phyloP scores from a whole-genome alignment of 2,329 filamentous ascomycete genomes.

The Neopestalotiopsis rosae region DNA sequence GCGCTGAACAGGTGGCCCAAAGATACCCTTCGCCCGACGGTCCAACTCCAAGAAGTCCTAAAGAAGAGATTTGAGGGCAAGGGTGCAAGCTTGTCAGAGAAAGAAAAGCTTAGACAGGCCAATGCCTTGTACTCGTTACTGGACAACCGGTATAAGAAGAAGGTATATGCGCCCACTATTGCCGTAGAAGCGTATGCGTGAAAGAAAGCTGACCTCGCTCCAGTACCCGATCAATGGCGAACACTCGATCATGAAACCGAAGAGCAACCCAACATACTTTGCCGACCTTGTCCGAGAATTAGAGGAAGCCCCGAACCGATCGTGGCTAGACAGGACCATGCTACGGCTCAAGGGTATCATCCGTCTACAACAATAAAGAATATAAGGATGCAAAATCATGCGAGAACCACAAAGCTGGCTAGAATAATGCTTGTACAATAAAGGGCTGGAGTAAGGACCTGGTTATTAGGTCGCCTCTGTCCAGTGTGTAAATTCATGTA shows the following conservation, averaged over 20 bases:
- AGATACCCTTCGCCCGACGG: conserved; percentile 66
- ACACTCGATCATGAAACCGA: conserved; percentile 56
- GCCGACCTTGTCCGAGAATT: conserved; percentile 65
- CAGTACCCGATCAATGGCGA: conserved; percentile 54
- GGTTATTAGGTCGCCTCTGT: background rate
- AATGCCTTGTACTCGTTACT: conserved; percentile 65
- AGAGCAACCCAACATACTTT: conserved; percentile 70
- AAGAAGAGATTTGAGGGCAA: conserved; percentile 46
- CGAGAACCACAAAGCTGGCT: background rate
- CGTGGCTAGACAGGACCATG: conserved; percentile 55
- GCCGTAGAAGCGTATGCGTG: background rate
- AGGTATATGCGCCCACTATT: conserved; percentile 41
- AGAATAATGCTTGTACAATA: background rate
- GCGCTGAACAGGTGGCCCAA: conserved; percentile 66
- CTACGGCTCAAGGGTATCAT: conserved; percentile 66
- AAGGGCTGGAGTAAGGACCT: background rate
- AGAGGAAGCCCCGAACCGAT: conserved; percentile 64
- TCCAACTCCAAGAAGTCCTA: conserved; percentile 65
- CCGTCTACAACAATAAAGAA: conserved; percentile 51
- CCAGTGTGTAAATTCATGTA: background rate
- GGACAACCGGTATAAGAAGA: conserved; percentile 62
- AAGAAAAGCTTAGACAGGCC: conserved; percentile 59
- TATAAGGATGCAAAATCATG: background rate
- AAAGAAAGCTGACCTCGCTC: background rate
- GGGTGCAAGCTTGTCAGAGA: conserved; percentile 41